Percentiles rank a stretch among this genome's conserved stretches.
Evolutionary conservation across 768 basidiomycete species (phyloP).

Genomic region (Calocybe cyanea): DNA sequence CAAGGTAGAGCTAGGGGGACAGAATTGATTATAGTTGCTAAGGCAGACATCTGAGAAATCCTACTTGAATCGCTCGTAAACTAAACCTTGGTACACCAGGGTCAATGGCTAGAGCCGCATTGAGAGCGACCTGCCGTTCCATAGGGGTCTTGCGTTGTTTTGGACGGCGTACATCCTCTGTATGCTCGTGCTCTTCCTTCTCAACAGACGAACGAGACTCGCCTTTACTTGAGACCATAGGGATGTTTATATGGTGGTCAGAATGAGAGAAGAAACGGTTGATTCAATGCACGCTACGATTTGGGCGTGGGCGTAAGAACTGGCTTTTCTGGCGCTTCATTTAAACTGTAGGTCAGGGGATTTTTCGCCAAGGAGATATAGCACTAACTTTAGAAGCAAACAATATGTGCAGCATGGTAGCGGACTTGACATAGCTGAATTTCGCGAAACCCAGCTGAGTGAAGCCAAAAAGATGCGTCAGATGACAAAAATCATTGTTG

Average conservation of each 20-base stretch:
- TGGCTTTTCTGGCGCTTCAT: neutral
- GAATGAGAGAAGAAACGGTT: neutral
- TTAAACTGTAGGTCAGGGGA: neutral
- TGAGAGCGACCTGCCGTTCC: conserved; percentile 37
- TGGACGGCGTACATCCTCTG: conserved; percentile 6
- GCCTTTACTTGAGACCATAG: conserved; percentile 11
- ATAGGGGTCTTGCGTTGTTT: conserved; percentile 26
- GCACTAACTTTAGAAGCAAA: neutral
- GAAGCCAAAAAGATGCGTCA: neutral
- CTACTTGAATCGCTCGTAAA: conserved; percentile 33
- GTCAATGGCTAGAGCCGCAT: conserved; percentile 37
- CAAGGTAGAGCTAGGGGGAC: conserved; percentile 35
- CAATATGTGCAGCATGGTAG: conserved; percentile 1
- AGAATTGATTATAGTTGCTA: neutral
- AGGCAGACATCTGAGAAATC: too few relatives aligned
- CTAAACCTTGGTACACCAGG: conserved; percentile 36
- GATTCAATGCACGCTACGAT: neutral
- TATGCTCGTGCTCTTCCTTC: conserved; percentile 18
- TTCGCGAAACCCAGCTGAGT: neutral
- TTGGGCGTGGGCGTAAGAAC: neutral
- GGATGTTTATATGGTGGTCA: too few relatives aligned
- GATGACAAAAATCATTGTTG: neutral
- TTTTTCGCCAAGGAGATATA: neutral
- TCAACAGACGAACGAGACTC: conserved; percentile 21
- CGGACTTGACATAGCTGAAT: neutral